Evolutionary conservation across 495 filamentous ascomycete species (phyloP).

Genomic region (Talaromyces trachyspermus): DNA sequence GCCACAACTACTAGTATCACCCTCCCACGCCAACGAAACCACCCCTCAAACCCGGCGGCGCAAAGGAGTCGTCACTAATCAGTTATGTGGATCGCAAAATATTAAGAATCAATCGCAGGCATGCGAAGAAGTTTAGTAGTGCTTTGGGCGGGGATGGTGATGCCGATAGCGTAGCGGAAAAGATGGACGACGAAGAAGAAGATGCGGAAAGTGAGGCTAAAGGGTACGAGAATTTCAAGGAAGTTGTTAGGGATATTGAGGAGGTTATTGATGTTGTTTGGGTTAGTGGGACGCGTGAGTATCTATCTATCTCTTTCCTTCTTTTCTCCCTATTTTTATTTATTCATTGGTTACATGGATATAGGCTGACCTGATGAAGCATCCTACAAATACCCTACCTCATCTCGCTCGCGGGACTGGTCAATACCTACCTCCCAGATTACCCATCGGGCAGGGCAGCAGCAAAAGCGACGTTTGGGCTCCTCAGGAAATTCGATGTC

Average conservation of each 20-base stretch:
- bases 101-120: constrained; percentile 57
- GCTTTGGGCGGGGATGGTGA: constrained; percentile 26
- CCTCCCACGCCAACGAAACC: constrained; percentile 57
- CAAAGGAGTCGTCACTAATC: constrained; percentile 70
- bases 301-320: constrained; percentile 6
- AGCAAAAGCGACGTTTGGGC: constrained; percentile 52
- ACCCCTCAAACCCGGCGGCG: constrained; percentile 62
- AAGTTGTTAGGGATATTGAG: constrained; percentile 65
- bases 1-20: constrained; percentile 11
- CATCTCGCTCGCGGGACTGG: constrained; percentile 63
- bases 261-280: constrained; percentile 69
- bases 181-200: constrained; percentile 47
- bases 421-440: constrained; percentile 54
- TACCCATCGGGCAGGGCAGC: too few relatives aligned
- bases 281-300: constrained; percentile 74
- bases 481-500: constrained; percentile 70
- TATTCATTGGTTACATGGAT: background rate
- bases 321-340: background rate
- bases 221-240: constrained; percentile 61
- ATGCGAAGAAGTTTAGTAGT: constrained; percentile 64
- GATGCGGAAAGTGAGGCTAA: constrained; percentile 37
- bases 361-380: constrained; percentile 38
- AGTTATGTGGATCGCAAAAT: constrained; percentile 59
- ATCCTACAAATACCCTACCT: constrained; percentile 76
- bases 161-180: constrained; percentile 38